Conservation (phyloP, 129 eudicot species). For the Centella asiatica region DNA sequence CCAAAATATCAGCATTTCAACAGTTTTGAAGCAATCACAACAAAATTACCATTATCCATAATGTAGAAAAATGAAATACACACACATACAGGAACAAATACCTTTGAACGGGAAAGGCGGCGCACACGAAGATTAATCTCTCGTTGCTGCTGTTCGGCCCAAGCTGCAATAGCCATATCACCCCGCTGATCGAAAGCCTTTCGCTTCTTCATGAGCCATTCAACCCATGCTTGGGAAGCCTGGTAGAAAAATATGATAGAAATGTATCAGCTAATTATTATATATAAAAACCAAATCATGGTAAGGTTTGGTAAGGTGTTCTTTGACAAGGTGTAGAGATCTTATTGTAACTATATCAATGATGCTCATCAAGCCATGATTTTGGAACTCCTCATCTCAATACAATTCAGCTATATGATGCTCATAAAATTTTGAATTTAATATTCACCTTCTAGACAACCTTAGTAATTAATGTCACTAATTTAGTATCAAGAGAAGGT, state of each 20-base stretch:
- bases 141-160: slow-evolving; percentile 98
- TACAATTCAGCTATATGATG: no score
- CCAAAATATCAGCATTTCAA: slow-evolving; percentile 8
- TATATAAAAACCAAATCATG: no score
- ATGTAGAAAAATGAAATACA: not conserved
- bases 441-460: no score
- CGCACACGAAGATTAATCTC: slow-evolving; percentile 84
- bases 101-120: slow-evolving; percentile 97
- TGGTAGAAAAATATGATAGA: slow-evolving; percentile 15
- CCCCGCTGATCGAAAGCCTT: slow-evolving; percentile 98
- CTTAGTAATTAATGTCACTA: no score
- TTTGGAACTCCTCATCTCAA: no score
- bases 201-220: slow-evolving; percentile 88
- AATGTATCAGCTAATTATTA: no score
- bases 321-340: no score
- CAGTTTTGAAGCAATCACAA: not conserved
- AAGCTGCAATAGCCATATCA: slow-evolving; percentile 96
- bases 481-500: no score
- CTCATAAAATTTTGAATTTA: no score
- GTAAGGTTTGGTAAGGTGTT: no score
- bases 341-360: no score
- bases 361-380: no score
- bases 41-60: not conserved
- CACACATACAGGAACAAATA: slow-evolving; percentile 13
- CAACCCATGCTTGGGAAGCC: slow-evolving; percentile 99